A percentile compares a stretch with the other conserved stretches of the same genome.
phyloP scores from a whole-genome alignment of 768 basidiomycete genomes.

The Suillus spraguei region DNA sequence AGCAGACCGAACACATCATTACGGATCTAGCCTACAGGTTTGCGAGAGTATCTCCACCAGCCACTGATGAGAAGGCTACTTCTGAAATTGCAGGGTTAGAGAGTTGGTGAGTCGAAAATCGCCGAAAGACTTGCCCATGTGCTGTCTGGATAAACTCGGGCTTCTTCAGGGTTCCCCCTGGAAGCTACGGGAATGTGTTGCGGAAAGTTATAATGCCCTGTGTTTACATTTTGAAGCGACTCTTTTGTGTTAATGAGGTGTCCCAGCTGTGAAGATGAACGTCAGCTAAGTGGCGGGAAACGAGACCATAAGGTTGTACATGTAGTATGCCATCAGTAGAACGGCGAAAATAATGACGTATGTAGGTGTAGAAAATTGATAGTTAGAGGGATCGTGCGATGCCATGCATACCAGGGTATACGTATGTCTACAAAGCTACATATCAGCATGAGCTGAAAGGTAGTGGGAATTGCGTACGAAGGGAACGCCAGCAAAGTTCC shows the following conservation, averaged over 20 bases:
- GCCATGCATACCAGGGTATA: conserved; percentile 98
- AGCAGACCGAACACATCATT: neutral
- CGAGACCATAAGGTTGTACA: conserved; percentile 45
- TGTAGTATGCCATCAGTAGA: conserved; percentile 82
- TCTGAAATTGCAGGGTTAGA: conserved; percentile 37
- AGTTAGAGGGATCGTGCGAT: conserved; percentile 85
- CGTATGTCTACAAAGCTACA: conserved; percentile 68
- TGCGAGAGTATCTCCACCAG: conserved; percentile 94
- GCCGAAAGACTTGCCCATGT: conserved; percentile 64
- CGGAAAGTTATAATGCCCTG: conserved; percentile 86
- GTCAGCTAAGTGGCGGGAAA: conserved; percentile 12
- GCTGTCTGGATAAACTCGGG: conserved; percentile 92
- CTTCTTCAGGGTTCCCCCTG: conserved; percentile 78
- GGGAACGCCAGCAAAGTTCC: conserved; percentile 93
- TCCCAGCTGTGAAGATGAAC: conserved; percentile 70
- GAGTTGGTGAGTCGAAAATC: conserved; percentile 6
- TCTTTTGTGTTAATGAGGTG: conserved; percentile 95
- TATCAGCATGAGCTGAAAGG: neutral
- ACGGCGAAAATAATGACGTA: conserved; percentile 76
- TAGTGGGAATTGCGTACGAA: conserved; percentile 59
- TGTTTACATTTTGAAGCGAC: conserved; percentile 95
- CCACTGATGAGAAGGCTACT: conserved; percentile 91
- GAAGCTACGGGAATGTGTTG: conserved; percentile 93
- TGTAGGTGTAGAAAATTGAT: conserved; percentile 79
- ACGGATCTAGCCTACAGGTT: conserved; percentile 63